Base-by-base conservation (phyloP, 305 asterid genomes). In the Caryopteris hybrid region DNA sequence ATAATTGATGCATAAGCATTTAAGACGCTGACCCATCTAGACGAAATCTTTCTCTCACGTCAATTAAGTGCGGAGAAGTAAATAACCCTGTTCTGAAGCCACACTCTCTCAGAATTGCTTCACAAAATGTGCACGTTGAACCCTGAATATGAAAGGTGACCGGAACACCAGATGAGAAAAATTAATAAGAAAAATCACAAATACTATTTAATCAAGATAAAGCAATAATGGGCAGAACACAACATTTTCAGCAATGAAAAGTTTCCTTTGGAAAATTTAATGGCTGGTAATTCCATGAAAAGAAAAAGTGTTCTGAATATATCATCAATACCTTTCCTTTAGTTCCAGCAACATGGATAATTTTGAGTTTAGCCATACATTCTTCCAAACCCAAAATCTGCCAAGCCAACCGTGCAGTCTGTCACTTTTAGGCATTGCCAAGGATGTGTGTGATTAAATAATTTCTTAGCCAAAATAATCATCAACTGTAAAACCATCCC, bases 31-130 rank as follows among this genome's bases (percentile, higher is more conserved):
- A 91, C 96, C 98, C 96, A 66, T 89, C 83, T 14, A 89, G 74
- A 64, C 96, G 96, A 70, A 89, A 89, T 85, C 98, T 83, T 82
- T 92, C 98, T 80, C 95, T 86, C 84, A 92, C 95, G 63, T 92
- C 98, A 81, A 89, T 89, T 80, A 92, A 82, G 80, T 92, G 98
- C 8, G 98, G 98, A 52, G 98, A 92, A 76, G 92, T 87, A 71
- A 92, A 92, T 29, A 92, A 86, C 71, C 98, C 98, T 64, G 98
- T 92, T 75, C 78, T 82, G 78, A 87, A 80, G 68, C 98, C 96
- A 71, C 96, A 76, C 73, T 89, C 89, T 79, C 88, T 82, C 74
- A 92, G 68, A 71, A 92, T 86, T 42, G 96, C 92, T 78, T 92
- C 98, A 78, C 85, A 84, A 74, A 92, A 87, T 21, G 92, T 70